phyloP scores from a whole-genome alignment of 2,329 filamentous ascomycete genomes.

The Exophiala sp. region DNA sequence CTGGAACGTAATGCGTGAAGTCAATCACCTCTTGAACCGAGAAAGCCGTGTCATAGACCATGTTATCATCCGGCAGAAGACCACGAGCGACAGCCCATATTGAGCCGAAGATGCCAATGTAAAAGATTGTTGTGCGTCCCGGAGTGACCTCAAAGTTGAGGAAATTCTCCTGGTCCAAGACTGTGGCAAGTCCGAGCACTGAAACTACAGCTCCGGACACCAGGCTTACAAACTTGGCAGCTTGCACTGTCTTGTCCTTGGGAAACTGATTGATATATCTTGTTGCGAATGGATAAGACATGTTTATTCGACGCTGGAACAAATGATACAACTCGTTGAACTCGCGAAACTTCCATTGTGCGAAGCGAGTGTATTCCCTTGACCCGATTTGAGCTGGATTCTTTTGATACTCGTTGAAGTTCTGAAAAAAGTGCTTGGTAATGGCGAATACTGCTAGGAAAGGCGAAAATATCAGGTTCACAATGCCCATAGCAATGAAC shows the following conservation, averaged over 20 bases:
- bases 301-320: constrained; percentile 83
- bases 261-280: constrained; percentile 95
- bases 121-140: constrained; percentile 86
- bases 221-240: constrained; percentile 81
- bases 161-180: constrained; percentile 89
- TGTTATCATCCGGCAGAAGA: constrained; percentile 79
- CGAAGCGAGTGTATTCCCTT: constrained; percentile 85
- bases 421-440: constrained; percentile 87
- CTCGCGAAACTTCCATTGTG: constrained; percentile 97
- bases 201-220: constrained; percentile 81
- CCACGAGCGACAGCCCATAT: constrained; percentile 82
- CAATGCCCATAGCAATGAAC: constrained; percentile 76
- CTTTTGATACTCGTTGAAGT: constrained; percentile 96
- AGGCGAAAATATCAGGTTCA: constrained; percentile 82
- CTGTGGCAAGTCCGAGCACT: constrained; percentile 75
- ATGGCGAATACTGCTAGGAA: constrained; percentile 83
- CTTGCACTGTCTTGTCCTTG: constrained; percentile 85
- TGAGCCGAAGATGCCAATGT: constrained; percentile 75
- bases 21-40: constrained; percentile 85
- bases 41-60: constrained; percentile 87
- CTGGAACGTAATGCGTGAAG: constrained; percentile 87
- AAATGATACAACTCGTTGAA: constrained; percentile 96
- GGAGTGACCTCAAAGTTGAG: constrained; percentile 86
- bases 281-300: constrained; percentile 91
- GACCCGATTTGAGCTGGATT: constrained; percentile 85